Percentiles rank a stretch among this genome's conserved stretches.
Conservation (phyloP, 768 basidiomycete species). For the Amylocystis lapponica region DNA sequence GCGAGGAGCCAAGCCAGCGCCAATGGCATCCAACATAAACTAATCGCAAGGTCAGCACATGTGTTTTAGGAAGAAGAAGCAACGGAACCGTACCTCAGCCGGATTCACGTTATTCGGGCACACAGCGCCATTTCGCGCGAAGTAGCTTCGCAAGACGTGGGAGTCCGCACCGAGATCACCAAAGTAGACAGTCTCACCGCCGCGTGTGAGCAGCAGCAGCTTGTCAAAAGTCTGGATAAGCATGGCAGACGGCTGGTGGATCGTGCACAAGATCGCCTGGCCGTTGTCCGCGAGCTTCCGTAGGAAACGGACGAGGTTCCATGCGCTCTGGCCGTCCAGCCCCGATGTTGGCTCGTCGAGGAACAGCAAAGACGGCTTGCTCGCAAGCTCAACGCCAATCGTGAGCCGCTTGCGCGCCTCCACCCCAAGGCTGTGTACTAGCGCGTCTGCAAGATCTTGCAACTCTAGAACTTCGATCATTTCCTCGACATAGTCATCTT, state of each 20-base stretch:
- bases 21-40: constrained; percentile 83
- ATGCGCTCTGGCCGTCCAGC: constrained; percentile 63
- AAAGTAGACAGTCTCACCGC: constrained; percentile 92
- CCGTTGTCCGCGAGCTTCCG: constrained; percentile 80
- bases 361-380: constrained; percentile 74
- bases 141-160: constrained; percentile 64
- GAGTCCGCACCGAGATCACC: constrained; percentile 82
- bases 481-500: constrained; percentile 75
- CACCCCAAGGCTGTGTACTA: constrained; percentile 63
- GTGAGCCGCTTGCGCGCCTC: constrained; percentile 82
- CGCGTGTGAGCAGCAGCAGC: constrained; percentile 60
- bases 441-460: constrained; percentile 76
- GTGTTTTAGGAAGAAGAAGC: neutral
- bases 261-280: constrained; percentile 87
- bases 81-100: constrained; percentile 28
- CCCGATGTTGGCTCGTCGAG: constrained; percentile 56
- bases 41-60: constrained; percentile 27
- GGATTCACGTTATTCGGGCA: constrained; percentile 80
- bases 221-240: constrained; percentile 86
- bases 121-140: constrained; percentile 63
- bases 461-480: constrained; percentile 81
- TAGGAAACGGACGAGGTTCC: constrained; percentile 78
- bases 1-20: constrained; percentile 69
- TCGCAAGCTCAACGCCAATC: constrained; percentile 88
- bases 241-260: constrained; percentile 82